Conservation (phyloP, 306 rosid genomes). For the Sindora glabra region DNA sequence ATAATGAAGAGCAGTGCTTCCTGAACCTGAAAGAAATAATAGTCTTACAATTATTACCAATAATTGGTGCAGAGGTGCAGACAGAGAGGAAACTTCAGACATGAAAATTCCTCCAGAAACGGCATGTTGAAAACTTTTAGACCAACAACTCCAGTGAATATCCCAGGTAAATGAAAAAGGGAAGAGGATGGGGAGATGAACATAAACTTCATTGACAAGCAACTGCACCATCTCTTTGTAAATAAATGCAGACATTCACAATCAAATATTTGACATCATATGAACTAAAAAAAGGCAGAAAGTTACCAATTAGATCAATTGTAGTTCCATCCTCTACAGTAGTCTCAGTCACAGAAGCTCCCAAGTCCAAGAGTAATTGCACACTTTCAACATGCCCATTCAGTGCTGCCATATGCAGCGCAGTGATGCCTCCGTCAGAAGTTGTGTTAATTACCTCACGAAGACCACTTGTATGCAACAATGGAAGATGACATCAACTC, state of each 20-base stretch:
- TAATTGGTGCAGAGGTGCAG: neutral
- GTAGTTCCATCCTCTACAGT: slow-evolving; percentile 89
- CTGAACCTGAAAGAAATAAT: slow-evolving; percentile 60
- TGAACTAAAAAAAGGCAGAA: slow-evolving; percentile 1
- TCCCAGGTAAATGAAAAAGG: neutral
- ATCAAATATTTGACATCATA: neutral
- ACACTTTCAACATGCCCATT: slow-evolving; percentile 84
- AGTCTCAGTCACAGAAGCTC: slow-evolving; percentile 74
- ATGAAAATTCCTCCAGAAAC: neutral
- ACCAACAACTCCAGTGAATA: neutral
- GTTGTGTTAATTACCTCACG: slow-evolving; percentile 56
- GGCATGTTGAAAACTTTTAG: neutral
- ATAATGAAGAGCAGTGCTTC: slow-evolving; percentile 93
- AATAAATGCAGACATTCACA: slow-evolving; percentile 3
- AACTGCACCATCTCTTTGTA: neutral
- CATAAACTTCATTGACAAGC: neutral
- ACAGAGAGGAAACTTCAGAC: neutral
- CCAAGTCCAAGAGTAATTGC: slow-evolving; percentile 80
- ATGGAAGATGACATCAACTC: slow-evolving; percentile 18
- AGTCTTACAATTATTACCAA: neutral
- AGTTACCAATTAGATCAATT: slow-evolving; percentile 77
- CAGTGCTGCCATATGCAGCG: slow-evolving; percentile 94
- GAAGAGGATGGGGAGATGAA: neutral
- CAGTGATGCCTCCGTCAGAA: slow-evolving; percentile 95
- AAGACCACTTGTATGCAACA: slow-evolving; percentile 47